These are phyloP conservation scores for Serendipita sp. DNA, from an alignment of 768 basidiomycete genomes.

Conservation along the genomic window DNA sequence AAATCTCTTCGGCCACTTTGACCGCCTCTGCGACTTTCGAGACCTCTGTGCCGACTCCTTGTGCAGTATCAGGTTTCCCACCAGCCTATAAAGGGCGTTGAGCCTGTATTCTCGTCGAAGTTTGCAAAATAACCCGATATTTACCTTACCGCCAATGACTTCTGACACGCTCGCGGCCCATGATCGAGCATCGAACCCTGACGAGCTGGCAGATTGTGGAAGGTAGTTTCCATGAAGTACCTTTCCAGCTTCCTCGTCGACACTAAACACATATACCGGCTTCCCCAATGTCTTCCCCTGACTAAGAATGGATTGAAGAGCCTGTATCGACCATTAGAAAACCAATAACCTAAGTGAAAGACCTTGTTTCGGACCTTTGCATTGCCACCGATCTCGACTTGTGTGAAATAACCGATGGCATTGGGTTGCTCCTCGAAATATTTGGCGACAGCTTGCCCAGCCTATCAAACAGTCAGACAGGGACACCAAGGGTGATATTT, in stretches of 20 bases:
- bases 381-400: slow-evolving; percentile 67
- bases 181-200: slow-evolving; percentile 64
- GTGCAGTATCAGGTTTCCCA: slow-evolving; percentile 83
- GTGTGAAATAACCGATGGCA: slow-evolving; percentile 50
- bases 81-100: slow-evolving; percentile 46
- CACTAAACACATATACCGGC: slow-evolving; percentile 76
- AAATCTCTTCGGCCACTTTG: slow-evolving; percentile 32
- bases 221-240: slow-evolving; percentile 81
- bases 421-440: slow-evolving; percentile 68
- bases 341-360: neutral
- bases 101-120: neutral
- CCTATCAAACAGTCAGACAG: slow-evolving; percentile 25
- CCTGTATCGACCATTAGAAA: slow-evolving; percentile 24
- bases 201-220: slow-evolving; percentile 37
- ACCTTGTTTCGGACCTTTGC: slow-evolving; percentile 43
- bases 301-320: slow-evolving; percentile 54
- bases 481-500: neutral
- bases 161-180: slow-evolving; percentile 74
- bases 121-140: slow-evolving; percentile 9
- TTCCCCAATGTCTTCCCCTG: slow-evolving; percentile 73
- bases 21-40: slow-evolving; percentile 53
- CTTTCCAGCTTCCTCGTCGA: slow-evolving; percentile 49
- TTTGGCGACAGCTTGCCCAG: slow-evolving; percentile 46
- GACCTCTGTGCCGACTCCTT: slow-evolving; percentile 66
- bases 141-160: slow-evolving; percentile 80